Evolutionary conservation across 495 filamentous ascomycete genomes (phyloP), one percentile per base, ranked within the genome.

Genomic region (Penicillium dipodomyicola): DNA sequence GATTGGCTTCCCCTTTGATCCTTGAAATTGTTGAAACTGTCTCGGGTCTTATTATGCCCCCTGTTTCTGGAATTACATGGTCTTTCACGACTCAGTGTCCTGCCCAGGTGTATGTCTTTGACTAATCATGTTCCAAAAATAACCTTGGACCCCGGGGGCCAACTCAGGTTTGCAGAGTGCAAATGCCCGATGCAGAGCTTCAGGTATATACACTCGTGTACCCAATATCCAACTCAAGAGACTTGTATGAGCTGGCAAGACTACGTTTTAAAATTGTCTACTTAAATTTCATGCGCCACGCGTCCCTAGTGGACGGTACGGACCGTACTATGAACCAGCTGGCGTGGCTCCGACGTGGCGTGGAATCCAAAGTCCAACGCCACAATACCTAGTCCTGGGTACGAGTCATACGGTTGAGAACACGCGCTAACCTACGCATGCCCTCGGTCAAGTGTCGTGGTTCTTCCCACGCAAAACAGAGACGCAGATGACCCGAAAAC

Each of bases 381-480:
- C 35, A 20, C 19, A 25, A 32, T 30, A 41, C 15, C 46, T 49
- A 47, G 4, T 19, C 15, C 46, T 44, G 23, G 7, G 33, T 39
- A 54, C 44, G 4, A 11, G 23, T 17, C 29, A 58, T 37, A 41
- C 55, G 59, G 1, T 59, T 27, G 41, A 76, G 61, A 23, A 74
- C 69, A 29, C 64, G 59, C 22, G 56, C 87, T 39, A 94, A 67
- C 57, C 87, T 79, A 68, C 68, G 65, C 10, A 94, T 78, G 0
- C 88, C 90, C 64, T 92, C 87, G 2, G 63, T 76, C n/a, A 95
- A 58, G 49, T 79, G 71, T n/a, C 77, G 77, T 65, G 84, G 84
- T 19, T 86, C 80, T 72, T 87, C 89, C 85, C 86, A 93, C 10
- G 88, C 79, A 69, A 90, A 91, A 58, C 87, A 90, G 8, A 95